Evolutionary conservation across 2,329 filamentous ascomycete species (phyloP).

Genomic region (Verticillium isaacii): DNA sequence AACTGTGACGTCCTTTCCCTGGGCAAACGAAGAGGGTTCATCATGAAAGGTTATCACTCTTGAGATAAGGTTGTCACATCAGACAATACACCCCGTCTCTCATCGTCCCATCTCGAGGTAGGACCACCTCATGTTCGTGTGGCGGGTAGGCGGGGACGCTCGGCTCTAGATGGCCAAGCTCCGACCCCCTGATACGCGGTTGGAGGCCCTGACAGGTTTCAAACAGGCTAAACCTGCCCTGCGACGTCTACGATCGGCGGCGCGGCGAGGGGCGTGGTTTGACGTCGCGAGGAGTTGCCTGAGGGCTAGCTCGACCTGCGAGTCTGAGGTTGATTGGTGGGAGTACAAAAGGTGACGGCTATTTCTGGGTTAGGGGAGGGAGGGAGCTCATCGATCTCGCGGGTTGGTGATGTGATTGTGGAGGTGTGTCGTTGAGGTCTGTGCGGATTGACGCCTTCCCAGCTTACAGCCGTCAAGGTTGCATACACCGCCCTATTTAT

Average conservation of each 20-base stretch:
- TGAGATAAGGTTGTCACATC: too few species aligned
- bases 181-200: not conserved
- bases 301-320: not conserved
- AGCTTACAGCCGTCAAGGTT: not conserved
- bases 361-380: not conserved
- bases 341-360: not conserved
- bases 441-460: not conserved
- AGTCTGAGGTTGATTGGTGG: not conserved
- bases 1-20: too few species aligned
- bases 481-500: not conserved
- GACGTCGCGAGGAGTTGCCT: not conserved
- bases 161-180: not conserved
- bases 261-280: not conserved
- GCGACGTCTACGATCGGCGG: not conserved
- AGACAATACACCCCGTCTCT: not conserved
- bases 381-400: not conserved
- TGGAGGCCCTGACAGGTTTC: not conserved
- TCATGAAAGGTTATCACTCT: too few species aligned
- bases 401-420: not conserved
- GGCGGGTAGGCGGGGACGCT: not conserved
- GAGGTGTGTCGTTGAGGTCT: not conserved
- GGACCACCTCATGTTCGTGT: not conserved
- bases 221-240: not conserved
- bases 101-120: not conserved
- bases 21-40: too few species aligned